These are phyloP conservation scores for Penicillium nordicum DNA, from an alignment of 2,329 filamentous ascomycete species.

Conservation along the genomic window DNA sequence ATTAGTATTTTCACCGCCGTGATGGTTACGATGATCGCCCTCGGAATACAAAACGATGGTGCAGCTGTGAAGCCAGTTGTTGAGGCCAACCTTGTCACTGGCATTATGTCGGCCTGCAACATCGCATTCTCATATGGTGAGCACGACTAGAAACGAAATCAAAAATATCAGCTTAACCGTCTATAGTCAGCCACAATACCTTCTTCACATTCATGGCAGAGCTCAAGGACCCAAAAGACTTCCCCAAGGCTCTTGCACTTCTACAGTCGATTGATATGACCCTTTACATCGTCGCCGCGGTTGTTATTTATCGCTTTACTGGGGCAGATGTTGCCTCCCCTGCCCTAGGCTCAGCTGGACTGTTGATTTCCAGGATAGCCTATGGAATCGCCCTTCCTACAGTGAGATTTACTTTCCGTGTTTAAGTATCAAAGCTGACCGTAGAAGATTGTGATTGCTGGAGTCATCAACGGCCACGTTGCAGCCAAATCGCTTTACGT, in stretches of 20 bases:
- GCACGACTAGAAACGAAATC: neutral
- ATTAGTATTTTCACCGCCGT: conserved; percentile 2
- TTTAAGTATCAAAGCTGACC: neutral
- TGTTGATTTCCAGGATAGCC: conserved; percentile 56
- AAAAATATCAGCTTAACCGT: neutral
- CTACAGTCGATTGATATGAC: conserved; percentile 56
- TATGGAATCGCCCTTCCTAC: conserved; percentile 66
- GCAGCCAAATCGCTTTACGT: conserved; percentile 62
- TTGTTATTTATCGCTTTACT: conserved; percentile 64
- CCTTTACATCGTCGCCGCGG: conserved; percentile 63
- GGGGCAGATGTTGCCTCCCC: conserved; percentile 60
- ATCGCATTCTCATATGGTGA: conserved; percentile 3
- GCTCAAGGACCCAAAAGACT: conserved; percentile 57
- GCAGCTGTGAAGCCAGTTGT: neutral
- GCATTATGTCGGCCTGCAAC: neutral
- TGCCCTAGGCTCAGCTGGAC: conserved; percentile 59
- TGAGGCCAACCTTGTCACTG: neutral
- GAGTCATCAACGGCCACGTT: conserved; percentile 65
- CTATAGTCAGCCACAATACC: conserved; percentile 54
- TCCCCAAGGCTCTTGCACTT: conserved; percentile 58
- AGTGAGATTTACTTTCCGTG: conserved; percentile 14
- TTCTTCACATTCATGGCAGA: conserved; percentile 65
- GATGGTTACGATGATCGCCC: conserved; percentile 35
- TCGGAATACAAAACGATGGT: conserved; percentile 50
- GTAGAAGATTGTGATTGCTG: conserved; percentile 58